phyloP scores from a whole-genome alignment of 306 rosid genomes.

The Lathyrus oleraceus region DNA sequence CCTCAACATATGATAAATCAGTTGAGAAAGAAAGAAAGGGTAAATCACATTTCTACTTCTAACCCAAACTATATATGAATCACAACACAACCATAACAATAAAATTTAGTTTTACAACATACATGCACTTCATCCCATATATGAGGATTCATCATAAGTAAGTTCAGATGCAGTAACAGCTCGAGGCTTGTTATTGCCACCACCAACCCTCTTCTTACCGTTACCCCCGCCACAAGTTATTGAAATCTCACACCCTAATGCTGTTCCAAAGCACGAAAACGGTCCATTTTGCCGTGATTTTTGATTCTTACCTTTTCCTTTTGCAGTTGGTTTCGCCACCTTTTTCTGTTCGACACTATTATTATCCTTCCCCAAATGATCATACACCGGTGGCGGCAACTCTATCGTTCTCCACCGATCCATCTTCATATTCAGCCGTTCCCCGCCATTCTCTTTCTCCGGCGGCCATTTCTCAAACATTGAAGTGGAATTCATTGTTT shows the following conservation, averaged over 20 bases:
- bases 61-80: constrained; percentile 30
- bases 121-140: constrained; percentile 7
- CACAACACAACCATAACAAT: not conserved
- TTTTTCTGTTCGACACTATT: not conserved
- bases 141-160: constrained; percentile 51
- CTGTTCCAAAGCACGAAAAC: constrained; percentile 77
- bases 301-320: not conserved
- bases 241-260: constrained; percentile 67
- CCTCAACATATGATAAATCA: not conserved
- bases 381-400: constrained; percentile 46
- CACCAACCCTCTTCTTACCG: constrained; percentile 43
- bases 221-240: constrained; percentile 66
- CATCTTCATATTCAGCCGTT: constrained; percentile 58
- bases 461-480: constrained; percentile 51
- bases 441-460: constrained; percentile 48
- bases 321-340: not conserved
- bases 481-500: constrained; percentile 27
- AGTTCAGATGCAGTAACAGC: constrained; percentile 47
- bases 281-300: constrained; percentile 29
- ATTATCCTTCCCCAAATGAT: constrained; percentile 14
- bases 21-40: not conserved
- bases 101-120: not conserved
- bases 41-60: constrained; percentile 1
- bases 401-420: constrained; percentile 62
- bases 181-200: constrained; percentile 20